Evolutionary conservation across 2,329 filamentous ascomycete genomes (phyloP).

Genomic region (Aaosphaeria pasadenensis): DNA sequence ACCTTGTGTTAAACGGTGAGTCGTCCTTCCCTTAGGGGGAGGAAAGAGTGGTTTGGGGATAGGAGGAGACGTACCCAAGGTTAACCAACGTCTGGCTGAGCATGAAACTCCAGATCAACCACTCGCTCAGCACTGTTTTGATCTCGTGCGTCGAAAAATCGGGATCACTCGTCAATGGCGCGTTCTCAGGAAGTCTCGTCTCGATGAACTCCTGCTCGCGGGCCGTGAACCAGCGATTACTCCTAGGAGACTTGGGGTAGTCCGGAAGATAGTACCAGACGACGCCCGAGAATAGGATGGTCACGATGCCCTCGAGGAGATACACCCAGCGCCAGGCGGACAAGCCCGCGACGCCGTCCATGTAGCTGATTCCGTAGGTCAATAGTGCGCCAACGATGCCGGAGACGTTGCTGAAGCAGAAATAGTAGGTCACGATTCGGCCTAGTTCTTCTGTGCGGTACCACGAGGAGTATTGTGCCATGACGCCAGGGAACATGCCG

Average conservation of each 20-base stretch:
- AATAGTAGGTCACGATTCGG: slow-evolving; percentile 33
- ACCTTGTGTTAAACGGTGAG: too few relatives aligned
- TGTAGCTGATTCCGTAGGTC: slow-evolving; percentile 17
- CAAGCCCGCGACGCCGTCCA: slow-evolving; percentile 15
- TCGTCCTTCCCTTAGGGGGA: too few relatives aligned
- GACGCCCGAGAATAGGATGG: slow-evolving; percentile 39
- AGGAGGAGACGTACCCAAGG: slow-evolving; percentile 22
- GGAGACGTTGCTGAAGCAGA: slow-evolving; percentile 31
- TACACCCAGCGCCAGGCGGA: slow-evolving; percentile 37
- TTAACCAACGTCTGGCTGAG: slow-evolving; percentile 39
- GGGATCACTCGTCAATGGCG: slow-evolving; percentile 37
- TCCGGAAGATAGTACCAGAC: slow-evolving; percentile 44
- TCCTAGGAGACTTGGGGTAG: slow-evolving; percentile 42
- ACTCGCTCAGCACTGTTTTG: slow-evolving; percentile 32
- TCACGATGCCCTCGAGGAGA: slow-evolving; percentile 44
- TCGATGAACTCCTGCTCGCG: slow-evolving; percentile 43
- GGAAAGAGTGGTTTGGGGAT: too few relatives aligned
- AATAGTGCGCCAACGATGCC: slow-evolving; percentile 32
- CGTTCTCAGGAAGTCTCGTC: slow-evolving; percentile 37
- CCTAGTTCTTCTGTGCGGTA: slow-evolving; percentile 38
- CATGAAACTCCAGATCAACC: slow-evolving; percentile 38
- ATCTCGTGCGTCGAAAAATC: slow-evolving; percentile 37
- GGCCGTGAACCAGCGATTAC: slow-evolving; percentile 35
- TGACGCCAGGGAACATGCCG: slow-evolving; percentile 24
- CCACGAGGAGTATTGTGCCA: slow-evolving; percentile 36